phyloP scores from a whole-genome alignment of 2,329 filamentous ascomycete genomes.

The Paradendryphiella salina region DNA sequence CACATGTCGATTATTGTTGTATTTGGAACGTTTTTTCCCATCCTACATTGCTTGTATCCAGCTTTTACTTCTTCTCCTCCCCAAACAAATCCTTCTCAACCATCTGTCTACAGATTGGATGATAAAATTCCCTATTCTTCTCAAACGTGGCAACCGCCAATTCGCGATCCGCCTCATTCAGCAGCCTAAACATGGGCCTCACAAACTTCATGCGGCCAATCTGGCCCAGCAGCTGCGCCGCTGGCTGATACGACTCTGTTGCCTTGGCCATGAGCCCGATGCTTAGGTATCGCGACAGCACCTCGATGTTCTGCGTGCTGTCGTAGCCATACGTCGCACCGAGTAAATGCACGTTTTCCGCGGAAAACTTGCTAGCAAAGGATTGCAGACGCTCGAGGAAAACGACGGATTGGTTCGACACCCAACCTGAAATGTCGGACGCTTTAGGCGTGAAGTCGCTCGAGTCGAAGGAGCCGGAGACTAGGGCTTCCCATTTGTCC shows the following conservation, averaged over 20 bases:
- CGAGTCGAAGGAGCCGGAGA: constrained; percentile 23
- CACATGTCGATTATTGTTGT: neutral
- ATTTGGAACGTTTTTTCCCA: neutral
- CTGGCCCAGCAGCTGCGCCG: constrained; percentile 73
- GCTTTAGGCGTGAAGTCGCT: constrained; percentile 61
- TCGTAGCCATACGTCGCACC: constrained; percentile 71
- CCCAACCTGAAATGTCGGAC: constrained; percentile 73
- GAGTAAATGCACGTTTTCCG: constrained; percentile 69
- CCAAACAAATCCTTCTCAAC: constrained; percentile 79
- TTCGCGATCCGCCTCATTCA: constrained; percentile 73
- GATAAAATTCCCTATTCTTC: constrained; percentile 89
- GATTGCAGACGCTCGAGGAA: constrained; percentile 81
- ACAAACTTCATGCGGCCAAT: constrained; percentile 99
- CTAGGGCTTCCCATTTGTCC: constrained; percentile 72
- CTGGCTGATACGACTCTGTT: constrained; percentile 67
- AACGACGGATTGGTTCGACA: constrained; percentile 86
- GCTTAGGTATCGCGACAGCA: constrained; percentile 77
- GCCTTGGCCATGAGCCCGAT: constrained; percentile 78
- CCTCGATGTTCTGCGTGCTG: constrained; percentile 81
- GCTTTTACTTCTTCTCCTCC: constrained; percentile 21
- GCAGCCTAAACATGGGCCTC: constrained; percentile 74
- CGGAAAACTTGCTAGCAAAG: constrained; percentile 65
- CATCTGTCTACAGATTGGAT: constrained; percentile 80
- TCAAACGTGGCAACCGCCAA: constrained; percentile 82
- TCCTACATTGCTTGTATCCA: neutral